phyloP scores from a whole-genome alignment of 2,329 filamentous ascomycete species.

The Ceratocystis papillata region DNA sequence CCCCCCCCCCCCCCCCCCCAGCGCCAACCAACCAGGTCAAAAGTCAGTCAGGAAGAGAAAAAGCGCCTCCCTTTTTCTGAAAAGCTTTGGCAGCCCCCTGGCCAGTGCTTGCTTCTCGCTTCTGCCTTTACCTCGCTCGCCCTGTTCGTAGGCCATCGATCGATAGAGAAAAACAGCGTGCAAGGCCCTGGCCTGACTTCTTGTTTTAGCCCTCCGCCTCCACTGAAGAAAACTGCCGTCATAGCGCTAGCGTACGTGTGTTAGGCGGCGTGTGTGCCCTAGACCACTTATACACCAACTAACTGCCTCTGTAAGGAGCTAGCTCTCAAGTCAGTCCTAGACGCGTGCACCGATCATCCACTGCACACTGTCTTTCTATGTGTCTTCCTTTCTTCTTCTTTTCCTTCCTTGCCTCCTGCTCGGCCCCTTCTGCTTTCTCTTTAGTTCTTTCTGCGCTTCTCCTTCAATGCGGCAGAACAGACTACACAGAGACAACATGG shows the following conservation, averaged over 20 bases:
- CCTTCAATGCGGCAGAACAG: neutral
- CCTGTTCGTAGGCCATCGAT: neutral
- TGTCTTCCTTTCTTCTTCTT: neutral
- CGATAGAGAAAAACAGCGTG: neutral
- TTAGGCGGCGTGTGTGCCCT: too few relatives aligned
- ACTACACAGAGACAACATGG: too few relatives aligned
- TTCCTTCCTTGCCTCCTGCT: neutral
- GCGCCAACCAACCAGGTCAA: neutral
- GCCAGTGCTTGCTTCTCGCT: neutral
- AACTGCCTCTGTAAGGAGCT: too few relatives aligned
- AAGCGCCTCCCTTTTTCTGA: neutral
- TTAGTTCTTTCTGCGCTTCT: neutral
- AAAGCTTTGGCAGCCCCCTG: neutral
- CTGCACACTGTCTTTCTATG: too few relatives aligned
- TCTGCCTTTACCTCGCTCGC: neutral
- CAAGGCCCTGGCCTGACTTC: neutral
- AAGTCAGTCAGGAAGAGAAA: neutral
- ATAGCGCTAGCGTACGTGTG: too few relatives aligned
- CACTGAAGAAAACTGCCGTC: neutral
- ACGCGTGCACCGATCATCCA: too few relatives aligned
- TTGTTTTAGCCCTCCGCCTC: neutral
- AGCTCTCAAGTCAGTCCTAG: too few relatives aligned
- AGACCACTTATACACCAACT: too few relatives aligned
- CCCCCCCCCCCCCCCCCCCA: neutral
- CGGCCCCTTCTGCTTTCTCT: neutral